A percentile compares a stretch with the other conserved stretches of the same genome.
phyloP scores from a whole-genome alignment of 2,329 filamentous ascomycete genomes.

The Chaetomium sp. region DNA sequence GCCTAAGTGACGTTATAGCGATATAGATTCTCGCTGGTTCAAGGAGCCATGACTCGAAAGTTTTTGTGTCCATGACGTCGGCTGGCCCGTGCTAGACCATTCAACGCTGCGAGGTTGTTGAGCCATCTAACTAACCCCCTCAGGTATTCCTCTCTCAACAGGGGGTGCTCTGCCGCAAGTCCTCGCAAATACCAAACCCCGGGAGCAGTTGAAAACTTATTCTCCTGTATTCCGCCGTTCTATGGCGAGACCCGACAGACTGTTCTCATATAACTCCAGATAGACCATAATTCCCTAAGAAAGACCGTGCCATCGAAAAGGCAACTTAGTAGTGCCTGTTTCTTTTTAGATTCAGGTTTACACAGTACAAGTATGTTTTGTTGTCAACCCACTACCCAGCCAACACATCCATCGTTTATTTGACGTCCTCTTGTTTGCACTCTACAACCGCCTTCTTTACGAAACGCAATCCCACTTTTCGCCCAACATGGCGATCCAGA shows the following conservation, averaged over 20 bases:
- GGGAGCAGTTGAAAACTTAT: no score
- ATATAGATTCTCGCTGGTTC: background rate
- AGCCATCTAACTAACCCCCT: background rate
- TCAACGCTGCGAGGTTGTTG: background rate
- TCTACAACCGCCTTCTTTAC: background rate
- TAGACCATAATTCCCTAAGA: background rate
- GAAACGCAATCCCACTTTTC: background rate
- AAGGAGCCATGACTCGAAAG: background rate
- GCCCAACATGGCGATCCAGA: slow-evolving; percentile 41
- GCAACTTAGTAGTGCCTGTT: no score
- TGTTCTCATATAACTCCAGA: background rate
- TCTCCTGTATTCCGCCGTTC: background rate
- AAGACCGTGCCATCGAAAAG: no score
- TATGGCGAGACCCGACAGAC: background rate
- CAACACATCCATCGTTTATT: background rate
- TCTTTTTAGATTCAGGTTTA: no score
- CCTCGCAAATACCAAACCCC: no score
- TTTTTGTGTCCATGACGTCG: background rate
- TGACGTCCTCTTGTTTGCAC: background rate
- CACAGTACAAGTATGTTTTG: no score
- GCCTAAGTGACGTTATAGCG: background rate
- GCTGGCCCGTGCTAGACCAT: background rate
- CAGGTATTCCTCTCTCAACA: background rate
- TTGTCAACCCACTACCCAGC: background rate
- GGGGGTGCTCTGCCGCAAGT: no score